Evolutionary conservation across 208 protist species (phyloP).

Genomic region (Wallacemonas sp.): DNA sequence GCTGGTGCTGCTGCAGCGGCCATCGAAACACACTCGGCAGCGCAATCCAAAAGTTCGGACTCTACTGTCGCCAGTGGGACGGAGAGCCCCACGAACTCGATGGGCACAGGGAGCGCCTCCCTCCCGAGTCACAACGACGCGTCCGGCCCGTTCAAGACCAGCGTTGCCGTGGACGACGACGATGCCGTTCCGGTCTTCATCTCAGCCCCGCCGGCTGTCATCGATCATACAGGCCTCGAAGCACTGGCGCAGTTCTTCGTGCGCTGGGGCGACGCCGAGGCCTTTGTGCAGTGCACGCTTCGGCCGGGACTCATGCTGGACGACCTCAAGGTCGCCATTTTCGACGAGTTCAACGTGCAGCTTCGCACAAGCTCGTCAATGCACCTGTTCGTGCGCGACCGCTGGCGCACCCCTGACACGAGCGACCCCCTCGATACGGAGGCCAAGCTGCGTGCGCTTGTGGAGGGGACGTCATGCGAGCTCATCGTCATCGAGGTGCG

Average conservation of each 20-base stretch:
- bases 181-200: constrained; percentile 15
- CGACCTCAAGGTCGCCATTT: constrained; percentile 39
- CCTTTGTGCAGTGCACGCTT: constrained; percentile 36
- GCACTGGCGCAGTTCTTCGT: constrained; percentile 29
- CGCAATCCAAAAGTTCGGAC: too few species aligned
- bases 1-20: too few species aligned
- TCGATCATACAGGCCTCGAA: constrained; percentile 13
- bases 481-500: constrained; percentile 9
- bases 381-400: constrained; percentile 21
- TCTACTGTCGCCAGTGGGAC: background rate
- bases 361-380: constrained; percentile 3
- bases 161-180: constrained; percentile 14
- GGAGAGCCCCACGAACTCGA: constrained; percentile 25
- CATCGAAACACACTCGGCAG: too few species aligned
- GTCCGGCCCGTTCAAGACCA: background rate
- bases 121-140: background rate
- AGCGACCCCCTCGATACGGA: constrained; percentile 2
- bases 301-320: constrained; percentile 25
- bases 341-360: constrained; percentile 24
- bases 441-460: background rate
- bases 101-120: constrained; percentile 3
- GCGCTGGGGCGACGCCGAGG: constrained; percentile 35
- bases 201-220: background rate
- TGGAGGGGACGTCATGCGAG: background rate
- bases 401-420: background rate